Evolutionary conservation across 805 yeast species (phyloP).

Genomic region (Blastobotrys americana): DNA sequence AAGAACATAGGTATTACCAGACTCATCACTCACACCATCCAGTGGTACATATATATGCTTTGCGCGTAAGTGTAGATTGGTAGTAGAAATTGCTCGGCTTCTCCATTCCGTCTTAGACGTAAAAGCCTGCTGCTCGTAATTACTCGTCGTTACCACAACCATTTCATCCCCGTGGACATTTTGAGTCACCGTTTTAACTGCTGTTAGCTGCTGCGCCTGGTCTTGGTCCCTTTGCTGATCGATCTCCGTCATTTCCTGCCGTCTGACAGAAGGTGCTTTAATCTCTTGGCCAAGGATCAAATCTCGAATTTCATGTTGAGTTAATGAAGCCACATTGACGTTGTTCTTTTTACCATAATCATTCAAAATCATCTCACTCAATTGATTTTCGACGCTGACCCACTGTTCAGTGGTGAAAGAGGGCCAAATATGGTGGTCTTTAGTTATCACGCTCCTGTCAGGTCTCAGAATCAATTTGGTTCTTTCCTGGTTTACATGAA

Average conservation of each 20-base stretch:
- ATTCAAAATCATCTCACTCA: slow-evolving; percentile 77
- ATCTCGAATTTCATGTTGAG: slow-evolving; percentile 91
- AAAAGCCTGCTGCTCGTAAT: slow-evolving; percentile 78
- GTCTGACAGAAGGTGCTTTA: slow-evolving; percentile 76
- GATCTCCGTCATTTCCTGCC: slow-evolving; percentile 78
- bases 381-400: slow-evolving; percentile 79
- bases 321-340: slow-evolving; percentile 77
- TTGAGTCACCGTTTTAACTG: slow-evolving; percentile 72
- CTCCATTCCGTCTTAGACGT: slow-evolving; percentile 90
- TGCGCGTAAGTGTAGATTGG: slow-evolving; percentile 63
- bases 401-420: slow-evolving; percentile 81
- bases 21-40: slow-evolving; percentile 51
- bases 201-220: slow-evolving; percentile 46
- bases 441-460: slow-evolving; percentile 59
- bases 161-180: slow-evolving; percentile 97
- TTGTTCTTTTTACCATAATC: slow-evolving; percentile 83
- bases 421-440: slow-evolving; percentile 91
- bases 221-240: slow-evolving; percentile 38
- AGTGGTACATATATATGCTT: slow-evolving; percentile 67
- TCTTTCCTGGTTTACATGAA: slow-evolving; percentile 68
- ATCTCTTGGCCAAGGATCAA: slow-evolving; percentile 91
- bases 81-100: slow-evolving; percentile 70
- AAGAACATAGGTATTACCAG: slow-evolving; percentile 59
- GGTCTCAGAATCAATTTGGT: slow-evolving; percentile 71
- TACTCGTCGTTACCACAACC: slow-evolving; percentile 84